A percentile compares a stretch with the other conserved stretches of the same genome.
Conservation (phyloP, 2,329 filamentous ascomycete species). For the Ceratocystis eucalypticola region DNA sequence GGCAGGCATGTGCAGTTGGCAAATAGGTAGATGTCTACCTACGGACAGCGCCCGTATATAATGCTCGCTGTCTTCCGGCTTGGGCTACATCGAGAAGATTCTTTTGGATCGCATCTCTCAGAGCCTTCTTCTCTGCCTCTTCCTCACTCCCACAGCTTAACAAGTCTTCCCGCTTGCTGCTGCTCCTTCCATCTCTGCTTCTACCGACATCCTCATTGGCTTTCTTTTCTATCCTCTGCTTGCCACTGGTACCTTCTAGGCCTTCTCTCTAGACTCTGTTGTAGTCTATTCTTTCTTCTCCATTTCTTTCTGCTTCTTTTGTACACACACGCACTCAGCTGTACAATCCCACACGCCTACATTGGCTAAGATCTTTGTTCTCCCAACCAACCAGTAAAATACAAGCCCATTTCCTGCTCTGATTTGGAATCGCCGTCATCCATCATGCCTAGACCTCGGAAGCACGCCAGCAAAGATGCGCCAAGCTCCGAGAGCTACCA, state of each 20-base stretch:
- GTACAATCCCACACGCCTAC: background rate
- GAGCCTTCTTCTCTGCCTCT: background rate
- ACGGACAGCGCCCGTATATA: background rate
- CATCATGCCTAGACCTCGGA: slow-evolving; percentile 2
- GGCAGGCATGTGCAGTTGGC: background rate
- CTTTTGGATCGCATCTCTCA: background rate
- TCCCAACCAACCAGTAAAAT: background rate
- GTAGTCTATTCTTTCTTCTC: background rate
- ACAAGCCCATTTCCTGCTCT: background rate
- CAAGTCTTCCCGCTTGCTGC: background rate
- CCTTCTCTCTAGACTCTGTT: background rate
- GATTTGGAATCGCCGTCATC: background rate
- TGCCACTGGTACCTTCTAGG: background rate
- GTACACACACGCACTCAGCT: background rate
- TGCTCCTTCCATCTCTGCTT: background rate
- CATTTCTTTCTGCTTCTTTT: background rate
- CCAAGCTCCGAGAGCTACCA: background rate
- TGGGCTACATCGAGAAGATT: background rate
- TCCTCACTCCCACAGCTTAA: background rate
- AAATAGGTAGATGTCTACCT: background rate
- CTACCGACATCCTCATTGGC: background rate
- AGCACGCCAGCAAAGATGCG: slow-evolving; percentile 25
- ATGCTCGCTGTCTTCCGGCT: background rate
- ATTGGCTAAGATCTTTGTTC: background rate
- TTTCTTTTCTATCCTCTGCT: background rate